These are phyloP conservation scores for Fonsecaea pugnacius DNA, from an alignment of 2,329 filamentous ascomycete species.

Conservation along the genomic window DNA sequence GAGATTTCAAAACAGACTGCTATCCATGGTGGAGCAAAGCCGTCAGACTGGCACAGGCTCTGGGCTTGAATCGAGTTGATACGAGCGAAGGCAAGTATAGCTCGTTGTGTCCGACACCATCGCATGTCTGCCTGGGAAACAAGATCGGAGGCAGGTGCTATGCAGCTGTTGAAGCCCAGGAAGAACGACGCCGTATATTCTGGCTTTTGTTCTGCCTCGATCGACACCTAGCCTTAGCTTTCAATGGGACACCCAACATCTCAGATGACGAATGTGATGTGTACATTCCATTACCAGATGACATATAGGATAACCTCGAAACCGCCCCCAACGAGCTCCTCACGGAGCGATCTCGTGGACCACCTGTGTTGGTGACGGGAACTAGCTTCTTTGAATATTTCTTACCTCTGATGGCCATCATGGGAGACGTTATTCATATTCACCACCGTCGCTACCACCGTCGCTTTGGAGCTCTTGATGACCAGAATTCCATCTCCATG, in stretches of 20 bases:
- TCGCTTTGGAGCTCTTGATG: slow-evolving; percentile 44
- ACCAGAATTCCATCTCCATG: slow-evolving; percentile 36
- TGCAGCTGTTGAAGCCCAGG: slow-evolving; percentile 47
- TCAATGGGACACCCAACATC: slow-evolving; percentile 50
- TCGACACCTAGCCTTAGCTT: slow-evolving; percentile 54
- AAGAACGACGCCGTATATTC: slow-evolving; percentile 54
- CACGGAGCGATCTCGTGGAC: slow-evolving; percentile 8
- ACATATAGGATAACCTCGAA: slow-evolving; percentile 40
- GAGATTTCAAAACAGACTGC: slow-evolving; percentile 56
- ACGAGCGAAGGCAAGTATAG: slow-evolving; percentile 39
- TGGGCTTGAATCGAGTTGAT: slow-evolving; percentile 46
- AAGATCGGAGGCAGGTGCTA: background rate
- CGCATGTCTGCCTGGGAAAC: slow-evolving; percentile 34
- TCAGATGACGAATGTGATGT: slow-evolving; percentile 54
- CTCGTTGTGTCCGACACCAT: slow-evolving; percentile 9
- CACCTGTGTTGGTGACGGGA: slow-evolving; percentile 45
- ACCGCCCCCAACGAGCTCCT: slow-evolving; percentile 8
- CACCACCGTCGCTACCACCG: slow-evolving; percentile 53
- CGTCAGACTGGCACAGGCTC: slow-evolving; percentile 13
- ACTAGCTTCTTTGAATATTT: slow-evolving; percentile 57
- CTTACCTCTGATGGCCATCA: slow-evolving; percentile 54
- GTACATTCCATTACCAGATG: slow-evolving; percentile 47
- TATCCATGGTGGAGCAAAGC: slow-evolving; percentile 28
- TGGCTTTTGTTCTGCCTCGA: slow-evolving; percentile 56
- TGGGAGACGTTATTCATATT: slow-evolving; percentile 56